Conservation (phyloP, 2,329 filamentous ascomycete species). For the Sporothrix luriei region DNA sequence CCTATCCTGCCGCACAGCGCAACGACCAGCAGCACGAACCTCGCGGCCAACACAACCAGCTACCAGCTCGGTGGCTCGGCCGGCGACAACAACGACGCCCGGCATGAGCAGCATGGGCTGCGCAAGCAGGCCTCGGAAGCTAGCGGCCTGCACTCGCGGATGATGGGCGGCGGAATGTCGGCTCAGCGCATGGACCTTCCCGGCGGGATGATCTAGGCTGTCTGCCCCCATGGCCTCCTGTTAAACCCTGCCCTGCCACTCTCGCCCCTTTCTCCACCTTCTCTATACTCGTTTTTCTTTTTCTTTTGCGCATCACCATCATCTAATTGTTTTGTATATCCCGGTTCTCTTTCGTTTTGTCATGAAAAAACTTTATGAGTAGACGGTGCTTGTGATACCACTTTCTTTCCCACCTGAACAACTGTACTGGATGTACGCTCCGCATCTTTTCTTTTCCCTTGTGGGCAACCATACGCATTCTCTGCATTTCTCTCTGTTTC, state of each 20-base stretch:
- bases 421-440: conserved; percentile 13
- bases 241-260: background rate
- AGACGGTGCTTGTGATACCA: conserved; percentile 41
- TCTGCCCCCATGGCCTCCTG: background rate
- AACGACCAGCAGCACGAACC: conserved; percentile 29
- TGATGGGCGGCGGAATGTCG: conserved; percentile 32
- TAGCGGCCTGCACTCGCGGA: conserved; percentile 36
- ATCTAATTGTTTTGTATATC: conserved; percentile 25
- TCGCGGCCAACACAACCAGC: conserved; percentile 30
- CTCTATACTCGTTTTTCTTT: conserved; percentile 12
- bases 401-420: conserved; percentile 27
- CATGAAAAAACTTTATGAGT: conserved; percentile 16
- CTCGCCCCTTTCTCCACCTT: background rate
- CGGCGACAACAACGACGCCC: conserved; percentile 49
- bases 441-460: background rate
- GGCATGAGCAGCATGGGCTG: conserved; percentile 46
- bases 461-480: background rate
- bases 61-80: conserved; percentile 38
- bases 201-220: conserved; percentile 43
- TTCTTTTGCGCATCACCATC: conserved; percentile 1
- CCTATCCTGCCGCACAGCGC: conserved; percentile 41
- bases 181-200: conserved; percentile 41
- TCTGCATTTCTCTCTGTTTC: background rate
- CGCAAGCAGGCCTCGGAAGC: conserved; percentile 51
- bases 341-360: conserved; percentile 26